phyloP scores from a whole-genome alignment of 1,284 basidiomycete genomes.

The Mycena citricolor region DNA sequence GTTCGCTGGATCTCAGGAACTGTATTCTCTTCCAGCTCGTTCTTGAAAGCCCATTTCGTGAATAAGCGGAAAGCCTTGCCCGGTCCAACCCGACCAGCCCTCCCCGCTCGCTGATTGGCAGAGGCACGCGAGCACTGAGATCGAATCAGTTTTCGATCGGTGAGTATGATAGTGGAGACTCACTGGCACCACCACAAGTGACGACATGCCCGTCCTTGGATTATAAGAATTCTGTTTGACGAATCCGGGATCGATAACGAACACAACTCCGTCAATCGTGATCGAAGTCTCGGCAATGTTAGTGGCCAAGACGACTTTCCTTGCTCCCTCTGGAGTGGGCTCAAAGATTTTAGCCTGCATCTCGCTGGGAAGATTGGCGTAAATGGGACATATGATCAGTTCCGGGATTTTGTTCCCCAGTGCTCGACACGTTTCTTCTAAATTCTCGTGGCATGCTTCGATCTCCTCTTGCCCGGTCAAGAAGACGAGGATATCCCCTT shows the following conservation, averaged over 20 bases:
- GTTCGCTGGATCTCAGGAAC: constrained; percentile 99
- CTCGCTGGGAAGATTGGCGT: constrained; percentile 96
- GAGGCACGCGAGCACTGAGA: constrained; percentile 90
- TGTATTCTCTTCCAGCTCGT: constrained; percentile 95
- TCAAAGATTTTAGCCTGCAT: constrained; percentile 99
- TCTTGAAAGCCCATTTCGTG: constrained; percentile 94
- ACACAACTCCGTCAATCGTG: constrained; percentile 96
- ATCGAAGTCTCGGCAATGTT: constrained; percentile 99
- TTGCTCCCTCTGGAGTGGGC: constrained; percentile 92
- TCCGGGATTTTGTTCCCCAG: constrained; percentile 96
- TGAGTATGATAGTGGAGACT: constrained; percentile 32
- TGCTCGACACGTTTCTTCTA: constrained; percentile 92
- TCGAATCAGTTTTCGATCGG: constrained; percentile 12
- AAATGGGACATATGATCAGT: constrained; percentile 95
- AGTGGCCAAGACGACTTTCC: constrained; percentile 97
- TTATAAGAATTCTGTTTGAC: constrained; percentile 99
- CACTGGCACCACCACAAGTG: constrained; percentile 89
- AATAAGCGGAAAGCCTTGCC: constrained; percentile 98
- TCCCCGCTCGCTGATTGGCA: constrained; percentile 94
- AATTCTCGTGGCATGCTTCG: constrained; percentile 93
- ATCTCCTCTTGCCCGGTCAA: constrained; percentile 99
- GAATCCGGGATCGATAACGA: constrained; percentile 97
- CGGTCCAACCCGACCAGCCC: constrained; percentile 95
- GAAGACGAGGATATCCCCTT: constrained; percentile 98
- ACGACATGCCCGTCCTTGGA: constrained; percentile 95